Evolutionary conservation across 768 basidiomycete species (phyloP).

Genomic region (Botryobasidium botryosum): DNA sequence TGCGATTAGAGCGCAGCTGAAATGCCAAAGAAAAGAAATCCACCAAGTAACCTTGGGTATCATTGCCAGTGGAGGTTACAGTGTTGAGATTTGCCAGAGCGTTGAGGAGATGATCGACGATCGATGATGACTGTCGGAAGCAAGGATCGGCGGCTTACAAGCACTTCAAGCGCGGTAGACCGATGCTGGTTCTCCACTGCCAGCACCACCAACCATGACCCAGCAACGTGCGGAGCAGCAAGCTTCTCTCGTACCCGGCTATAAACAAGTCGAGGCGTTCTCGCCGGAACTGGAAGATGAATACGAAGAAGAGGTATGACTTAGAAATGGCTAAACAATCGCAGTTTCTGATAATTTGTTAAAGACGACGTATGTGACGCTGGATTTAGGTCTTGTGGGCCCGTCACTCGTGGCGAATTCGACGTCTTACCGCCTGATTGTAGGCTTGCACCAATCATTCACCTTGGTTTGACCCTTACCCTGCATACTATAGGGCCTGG

Average conservation of each 20-base stretch:
- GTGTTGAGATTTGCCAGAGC: too few species aligned
- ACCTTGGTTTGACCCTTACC: neutral
- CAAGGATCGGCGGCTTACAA: too few species aligned
- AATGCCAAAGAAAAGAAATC: too few species aligned
- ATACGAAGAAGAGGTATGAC: conserved; percentile 10
- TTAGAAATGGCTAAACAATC: neutral
- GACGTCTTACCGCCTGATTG: conserved; percentile 54
- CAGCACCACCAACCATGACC: too few species aligned
- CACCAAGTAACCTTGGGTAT: too few species aligned
- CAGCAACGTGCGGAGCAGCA: too few species aligned
- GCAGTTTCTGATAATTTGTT: neutral
- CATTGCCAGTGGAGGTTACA: too few species aligned
- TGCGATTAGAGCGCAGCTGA: too few species aligned
- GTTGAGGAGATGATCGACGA: too few species aligned
- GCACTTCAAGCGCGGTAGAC: too few species aligned
- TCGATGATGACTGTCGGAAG: too few species aligned
- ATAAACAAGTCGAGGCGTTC: conserved; percentile 5
- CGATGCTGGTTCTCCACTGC: too few species aligned
- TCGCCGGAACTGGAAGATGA: conserved; percentile 8
- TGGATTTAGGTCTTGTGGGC: conserved; percentile 56
- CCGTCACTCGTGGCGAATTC: conserved; percentile 60
- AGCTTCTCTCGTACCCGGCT: conserved; percentile 1
- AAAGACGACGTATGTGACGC: conserved; percentile 37
- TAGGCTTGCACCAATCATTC: conserved; percentile 23
- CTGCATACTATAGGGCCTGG: conserved; percentile 37